Base-by-base conservation (phyloP, 1,284 basidiomycete species). In the Laetiporus sulphureus region DNA sequence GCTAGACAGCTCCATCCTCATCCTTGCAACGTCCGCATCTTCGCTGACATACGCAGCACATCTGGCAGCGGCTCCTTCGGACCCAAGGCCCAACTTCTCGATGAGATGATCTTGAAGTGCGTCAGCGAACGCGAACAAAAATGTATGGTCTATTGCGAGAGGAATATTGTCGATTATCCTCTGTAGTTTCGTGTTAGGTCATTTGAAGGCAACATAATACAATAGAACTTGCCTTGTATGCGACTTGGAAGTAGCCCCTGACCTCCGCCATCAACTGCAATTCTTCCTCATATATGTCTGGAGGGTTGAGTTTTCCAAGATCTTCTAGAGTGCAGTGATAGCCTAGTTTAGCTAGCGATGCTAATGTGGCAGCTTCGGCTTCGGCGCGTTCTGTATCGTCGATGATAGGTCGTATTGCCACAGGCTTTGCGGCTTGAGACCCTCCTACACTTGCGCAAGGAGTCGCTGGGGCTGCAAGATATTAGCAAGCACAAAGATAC, bases 201-300 rank as follows among this genome's bases (percentile, higher is more conserved):
- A 41, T 7, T 11, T 10, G 15, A 24, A 20, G 33, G 2, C n/a
- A n/a, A n/a, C n/a, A n/a, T n/a, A n/a, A n/a, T n/a, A n/a, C n/a
- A n/a, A n/a, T n/a, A n/a, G n/a, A 37, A 15, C 56, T 18, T 27
- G 68, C 71, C 66, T 69, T 72, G 53, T 71, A 70, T 2, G 68
- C 53, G 3, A 73, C 66, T 47, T 71, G 66, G 54, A 73, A 76
- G 54, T 75, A 76, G 1, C 67, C 73, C 5, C 70, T 55, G 1
- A 73, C 69, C 41, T 73, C 71, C 2, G 72, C 70, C 68, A 74
- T 72, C 23, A 73, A 59, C 19, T 62, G 48, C 15, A 77, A 51
- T 48, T 74, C 72, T 3, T 65, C 59, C 49, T 73, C 69, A 46
- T 63, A 73, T 40, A 60, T 50, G 44, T 74, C 72, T 0, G 61